Percentiles rank a stretch among this genome's conserved stretches.
Conservation (phyloP, 495 filamentous ascomycete genomes). For the Podospora pseudocomata region DNA sequence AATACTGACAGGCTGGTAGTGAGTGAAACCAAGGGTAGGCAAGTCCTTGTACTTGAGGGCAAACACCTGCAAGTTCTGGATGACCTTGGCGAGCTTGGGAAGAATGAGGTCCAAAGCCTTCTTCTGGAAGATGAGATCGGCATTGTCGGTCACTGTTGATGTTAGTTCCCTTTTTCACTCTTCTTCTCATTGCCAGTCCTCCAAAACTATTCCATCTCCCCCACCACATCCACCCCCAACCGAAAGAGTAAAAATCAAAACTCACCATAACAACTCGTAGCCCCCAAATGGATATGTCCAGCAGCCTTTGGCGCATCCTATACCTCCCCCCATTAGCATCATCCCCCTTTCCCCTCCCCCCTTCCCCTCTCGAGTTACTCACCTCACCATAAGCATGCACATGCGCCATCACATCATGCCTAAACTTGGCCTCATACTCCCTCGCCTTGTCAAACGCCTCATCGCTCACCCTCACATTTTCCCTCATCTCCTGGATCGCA, state of each 20-base stretch:
- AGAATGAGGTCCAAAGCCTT: slow-evolving; percentile 72
- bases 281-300: slow-evolving; percentile 79
- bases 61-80: slow-evolving; percentile 75
- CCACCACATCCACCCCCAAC: not conserved
- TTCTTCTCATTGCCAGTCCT: not conserved
- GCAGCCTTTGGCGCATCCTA: slow-evolving; percentile 71
- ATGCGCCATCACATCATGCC: slow-evolving; percentile 60
- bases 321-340: not conserved
- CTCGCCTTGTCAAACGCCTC: slow-evolving; percentile 72
- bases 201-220: not conserved
- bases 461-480: slow-evolving; percentile 68
- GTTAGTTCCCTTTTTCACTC: slow-evolving; percentile 9
- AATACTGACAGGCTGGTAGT: slow-evolving; percentile 56
- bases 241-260: slow-evolving; percentile 11
- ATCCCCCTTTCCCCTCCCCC: not conserved
- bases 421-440: slow-evolving; percentile 60
- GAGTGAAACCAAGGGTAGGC: slow-evolving; percentile 75
- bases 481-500: slow-evolving; percentile 70
- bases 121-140: slow-evolving; percentile 79
- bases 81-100: slow-evolving; percentile 80
- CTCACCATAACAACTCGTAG: slow-evolving; percentile 36
- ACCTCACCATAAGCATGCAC: slow-evolving; percentile 67
- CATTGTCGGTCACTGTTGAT: slow-evolving; percentile 67
- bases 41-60: slow-evolving; percentile 67
- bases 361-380: not conserved